phyloP scores from a whole-genome alignment of 164 flowering plant species.

The Sextonia rubra region DNA sequence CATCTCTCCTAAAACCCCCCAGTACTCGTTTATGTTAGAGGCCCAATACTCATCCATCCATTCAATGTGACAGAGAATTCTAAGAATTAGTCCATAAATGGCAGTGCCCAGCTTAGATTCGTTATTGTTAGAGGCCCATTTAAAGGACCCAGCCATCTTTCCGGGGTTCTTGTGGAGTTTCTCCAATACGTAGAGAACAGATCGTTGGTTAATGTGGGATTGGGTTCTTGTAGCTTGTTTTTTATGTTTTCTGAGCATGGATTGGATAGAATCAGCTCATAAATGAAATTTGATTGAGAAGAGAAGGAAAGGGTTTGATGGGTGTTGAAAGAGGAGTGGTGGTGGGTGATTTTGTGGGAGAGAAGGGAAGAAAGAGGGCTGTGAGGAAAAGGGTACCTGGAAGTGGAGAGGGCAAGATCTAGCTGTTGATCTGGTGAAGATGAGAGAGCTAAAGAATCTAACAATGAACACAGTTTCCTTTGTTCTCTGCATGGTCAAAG shows the following conservation, averaged over 20 bases:
- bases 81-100: constrained; percentile 51
- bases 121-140: constrained; percentile 44
- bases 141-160: constrained; percentile 47
- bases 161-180: constrained; percentile 45
- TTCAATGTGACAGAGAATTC: constrained; percentile 42
- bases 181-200: constrained; percentile 57
- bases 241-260: constrained; percentile 56
- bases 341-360: constrained; percentile 12
- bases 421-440: constrained; percentile 18
- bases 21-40: no score
- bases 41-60: constrained; percentile 46
- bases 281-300: constrained; percentile 18
- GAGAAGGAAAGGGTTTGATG: constrained; percentile 21
- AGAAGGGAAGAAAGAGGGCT: constrained; percentile 10
- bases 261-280: constrained; percentile 37
- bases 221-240: constrained; percentile 25
- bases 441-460: constrained; percentile 33
- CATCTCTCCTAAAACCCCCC: constrained; percentile 53
- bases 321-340: not conserved
- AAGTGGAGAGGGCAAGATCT: constrained; percentile 19
- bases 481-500: not conserved
- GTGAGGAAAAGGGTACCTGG: constrained; percentile 43
- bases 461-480: constrained; percentile 1
- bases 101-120: constrained; percentile 47
- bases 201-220: constrained; percentile 24